Evolutionary conservation across 257 asterid species (phyloP).

Genomic region (Plantago ovata): DNA sequence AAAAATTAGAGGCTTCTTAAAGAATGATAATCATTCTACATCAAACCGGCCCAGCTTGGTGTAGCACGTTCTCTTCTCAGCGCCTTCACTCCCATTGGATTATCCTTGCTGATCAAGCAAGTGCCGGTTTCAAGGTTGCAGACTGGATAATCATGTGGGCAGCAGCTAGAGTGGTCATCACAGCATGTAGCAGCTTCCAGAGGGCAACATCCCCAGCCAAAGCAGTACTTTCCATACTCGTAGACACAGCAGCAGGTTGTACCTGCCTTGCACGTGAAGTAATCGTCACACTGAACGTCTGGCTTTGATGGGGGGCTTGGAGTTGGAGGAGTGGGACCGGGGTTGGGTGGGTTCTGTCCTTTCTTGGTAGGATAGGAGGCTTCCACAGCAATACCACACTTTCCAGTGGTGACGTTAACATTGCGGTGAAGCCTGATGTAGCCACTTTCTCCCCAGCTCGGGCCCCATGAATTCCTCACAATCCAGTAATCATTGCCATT

Average conservation of each 20-base stretch:
- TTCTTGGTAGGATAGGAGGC: conserved; percentile 82
- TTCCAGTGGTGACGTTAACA: conserved; percentile 45
- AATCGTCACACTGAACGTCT: conserved; percentile 60
- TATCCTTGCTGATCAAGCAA: conserved; percentile 65
- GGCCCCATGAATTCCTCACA: conserved; percentile 89
- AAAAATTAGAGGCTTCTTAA: conserved; percentile 14
- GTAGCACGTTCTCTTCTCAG: conserved; percentile 38
- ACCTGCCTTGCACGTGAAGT: conserved; percentile 57
- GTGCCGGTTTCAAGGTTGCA: conserved; percentile 59
- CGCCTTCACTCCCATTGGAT: conserved; percentile 53
- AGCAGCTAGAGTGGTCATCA: conserved; percentile 74
- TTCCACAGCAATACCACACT: conserved; percentile 81
- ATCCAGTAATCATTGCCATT: conserved; percentile 71
- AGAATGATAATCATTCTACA: conserved; percentile 33
- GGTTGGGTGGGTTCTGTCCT: conserved; percentile 81
- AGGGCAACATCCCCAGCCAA: conserved; percentile 95
- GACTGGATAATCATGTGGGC: conserved; percentile 82
- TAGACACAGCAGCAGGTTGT: conserved; percentile 82
- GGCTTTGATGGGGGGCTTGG: conserved; percentile 65
- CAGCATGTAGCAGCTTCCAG: conserved; percentile 87
- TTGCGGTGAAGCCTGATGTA: conserved; percentile 76
- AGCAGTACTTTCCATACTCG: conserved; percentile 48
- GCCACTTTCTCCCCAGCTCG: conserved; percentile 79
- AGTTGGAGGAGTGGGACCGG: conserved; percentile 82
- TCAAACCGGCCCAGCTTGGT: conserved; percentile 20